Base-by-base conservation (phyloP, 129 eudicot species). In the Artemisia annua region DNA sequence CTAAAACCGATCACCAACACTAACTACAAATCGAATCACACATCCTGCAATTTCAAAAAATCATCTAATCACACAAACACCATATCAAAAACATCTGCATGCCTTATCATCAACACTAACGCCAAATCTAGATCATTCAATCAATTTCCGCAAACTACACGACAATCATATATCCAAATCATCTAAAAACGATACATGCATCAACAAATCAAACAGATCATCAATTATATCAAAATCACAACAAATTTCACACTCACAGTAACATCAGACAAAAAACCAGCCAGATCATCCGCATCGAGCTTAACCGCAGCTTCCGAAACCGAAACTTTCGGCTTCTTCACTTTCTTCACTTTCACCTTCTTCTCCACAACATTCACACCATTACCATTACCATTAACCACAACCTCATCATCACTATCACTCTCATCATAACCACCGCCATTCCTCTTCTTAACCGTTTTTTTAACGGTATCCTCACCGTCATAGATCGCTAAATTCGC, bases 271-370 rank as follows among this genome's bases (percentile, higher is more conserved):
- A 94, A 83, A 69, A 84, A 94, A 28, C 68, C 80, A 28, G 85
- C 86, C n/a, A 94, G 84, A 70, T 90, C 96, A 75, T 66, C 81
- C 0, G 87, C 87, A 76, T 90, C 96, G 84, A 94, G 88, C 88
- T 88, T 94, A 6, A 79, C 84, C 35, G 98, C 92, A 26, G 96
- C 98, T 44, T 94, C 98, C 50, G 91, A 67, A 30, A 94, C 85
- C 15, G 96, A 78, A 22, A 94, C 89, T 80, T 90, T 90, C 7
- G 93, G 96, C 71, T 87, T 90, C 84, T 91, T 91, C 70, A 57
- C 87, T 82, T 86, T 88, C 90, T 93, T 93, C 18, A 74, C 78
- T 84, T 87, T 86, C 77, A 79, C 79, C 74, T 86, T 86, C 92
- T 86, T 87, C 77, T 79, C 84, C 67, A 69, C 88, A 0, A 17